Percentiles rank a stretch among this genome's conserved stretches.
phyloP scores from a whole-genome alignment of 2,329 filamentous ascomycete genomes.

The Aureobasidium sp. region DNA sequence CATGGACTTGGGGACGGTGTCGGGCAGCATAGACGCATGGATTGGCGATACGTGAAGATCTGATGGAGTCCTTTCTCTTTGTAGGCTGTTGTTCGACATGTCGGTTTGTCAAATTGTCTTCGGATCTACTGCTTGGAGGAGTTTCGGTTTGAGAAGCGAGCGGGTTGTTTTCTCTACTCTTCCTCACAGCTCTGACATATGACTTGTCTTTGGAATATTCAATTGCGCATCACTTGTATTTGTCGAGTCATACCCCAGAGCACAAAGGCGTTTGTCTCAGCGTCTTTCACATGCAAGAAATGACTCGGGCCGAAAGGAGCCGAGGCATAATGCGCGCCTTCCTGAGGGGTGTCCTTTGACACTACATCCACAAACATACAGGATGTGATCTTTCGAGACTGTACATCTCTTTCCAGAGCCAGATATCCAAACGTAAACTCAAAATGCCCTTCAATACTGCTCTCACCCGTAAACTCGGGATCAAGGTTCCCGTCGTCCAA shows the following conservation, averaged over 20 bases:
- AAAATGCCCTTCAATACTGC: constrained; percentile 59
- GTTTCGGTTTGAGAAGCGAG: not conserved
- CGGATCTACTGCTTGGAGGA: not conserved
- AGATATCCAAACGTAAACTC: not conserved
- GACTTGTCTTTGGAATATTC: not conserved
- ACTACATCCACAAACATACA: not conserved
- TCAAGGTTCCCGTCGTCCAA: constrained; percentile 69
- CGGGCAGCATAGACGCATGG: constrained; percentile 22
- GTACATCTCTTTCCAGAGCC: not conserved
- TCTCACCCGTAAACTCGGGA: constrained; percentile 55
- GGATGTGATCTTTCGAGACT: not conserved
- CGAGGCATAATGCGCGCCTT: not conserved
- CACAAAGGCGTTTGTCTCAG: not conserved
- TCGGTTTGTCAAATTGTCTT: not conserved
- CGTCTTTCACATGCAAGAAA: not conserved
- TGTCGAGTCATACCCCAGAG: not conserved
- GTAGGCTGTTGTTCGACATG: not conserved
- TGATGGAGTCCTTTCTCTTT: not conserved
- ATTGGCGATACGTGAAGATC: constrained; percentile 20
- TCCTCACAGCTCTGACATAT: not conserved
- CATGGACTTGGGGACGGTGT: constrained; percentile 28
- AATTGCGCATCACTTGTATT: not conserved
- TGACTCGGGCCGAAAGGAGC: not conserved
- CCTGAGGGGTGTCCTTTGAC: not conserved
- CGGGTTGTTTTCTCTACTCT: not conserved